Evolutionary conservation across 495 filamentous ascomycete species (phyloP), one percentile per base, ranked within the genome.

Genomic region (Penicillium crystallinum): DNA sequence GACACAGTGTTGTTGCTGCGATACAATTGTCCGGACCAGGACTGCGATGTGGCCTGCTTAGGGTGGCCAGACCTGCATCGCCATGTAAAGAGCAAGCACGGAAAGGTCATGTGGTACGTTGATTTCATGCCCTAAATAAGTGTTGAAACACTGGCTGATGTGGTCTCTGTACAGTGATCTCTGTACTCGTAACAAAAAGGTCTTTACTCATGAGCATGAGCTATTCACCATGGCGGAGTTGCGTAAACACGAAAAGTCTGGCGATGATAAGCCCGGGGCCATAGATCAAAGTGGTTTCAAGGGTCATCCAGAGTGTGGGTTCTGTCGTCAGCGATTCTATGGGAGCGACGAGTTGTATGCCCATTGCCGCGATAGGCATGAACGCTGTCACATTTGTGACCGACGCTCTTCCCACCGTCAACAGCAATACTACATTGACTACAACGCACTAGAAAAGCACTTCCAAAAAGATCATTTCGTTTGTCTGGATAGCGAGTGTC

Each of bases 161-260:
- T 19, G 40, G 27, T 23, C 12, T 14, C 21, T 10, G 7, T 27
- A 29, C 47, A 84, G 81, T 70, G 90, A 96, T 68, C 78, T 97
- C 14, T 99, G 93, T 67, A 92, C 90, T 1, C 72, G 89, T 33
- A 88, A 96, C 70, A 97, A 99, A 74, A 96, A 96, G 56, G 91
- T 96, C 33, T 99, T 99, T 56, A 96, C 93, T 0, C 95, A 97
- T 66, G 93, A 99, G 69, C 93, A 99, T 62, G 89, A 89, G 19
- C 77, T 99, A n/a, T 97, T 96, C 62, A 87, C 88, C 4, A 71
- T 76, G n/a, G 78, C 83, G 44, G 88, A 91, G 57, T 71, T 97
- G 34, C 81, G 83, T 43, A 89, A 83, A 56, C 93, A 99, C 63
- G 91, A 97, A 78, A 86, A 81, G 55, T 81, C 86, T 51, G 95